Conservation (phyloP, 345 rosid genomes). For the Rhizophora apiculata region DNA sequence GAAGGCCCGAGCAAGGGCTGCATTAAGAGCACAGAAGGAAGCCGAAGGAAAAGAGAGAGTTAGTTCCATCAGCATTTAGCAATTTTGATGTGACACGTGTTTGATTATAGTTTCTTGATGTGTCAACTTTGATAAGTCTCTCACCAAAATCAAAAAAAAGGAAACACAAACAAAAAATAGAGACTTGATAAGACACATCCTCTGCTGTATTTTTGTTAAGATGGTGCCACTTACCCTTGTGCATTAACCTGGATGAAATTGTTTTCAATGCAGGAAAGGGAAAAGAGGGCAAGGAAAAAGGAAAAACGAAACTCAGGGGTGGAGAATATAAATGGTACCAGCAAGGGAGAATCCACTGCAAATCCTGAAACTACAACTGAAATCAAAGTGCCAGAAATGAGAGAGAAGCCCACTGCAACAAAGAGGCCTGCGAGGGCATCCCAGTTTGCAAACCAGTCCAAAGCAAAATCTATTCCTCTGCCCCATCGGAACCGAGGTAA, state of each 20-base stretch:
- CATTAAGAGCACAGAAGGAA: slow-evolving; percentile 62
- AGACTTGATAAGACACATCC: neutral
- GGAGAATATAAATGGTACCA: slow-evolving; percentile 23
- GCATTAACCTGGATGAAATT: neutral
- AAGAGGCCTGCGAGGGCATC: slow-evolving; percentile 44
- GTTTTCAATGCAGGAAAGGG: slow-evolving; percentile 56
- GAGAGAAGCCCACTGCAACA: slow-evolving; percentile 26
- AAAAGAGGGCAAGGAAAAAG: slow-evolving; percentile 76
- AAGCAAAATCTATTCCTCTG: slow-evolving; percentile 56
- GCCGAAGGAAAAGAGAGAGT: slow-evolving; percentile 80
- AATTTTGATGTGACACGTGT: neutral
- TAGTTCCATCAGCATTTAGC: slow-evolving; percentile 8
- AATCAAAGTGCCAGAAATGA: slow-evolving; percentile 37
- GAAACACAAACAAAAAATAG: neutral
- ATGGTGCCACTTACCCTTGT: neutral
- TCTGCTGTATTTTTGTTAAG: neutral
- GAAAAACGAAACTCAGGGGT: slow-evolving; percentile 41
- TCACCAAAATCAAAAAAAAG: too few relatives aligned
- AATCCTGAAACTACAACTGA: slow-evolving; percentile 34
- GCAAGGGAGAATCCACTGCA: slow-evolving; percentile 30
- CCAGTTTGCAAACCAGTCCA: slow-evolving; percentile 54
- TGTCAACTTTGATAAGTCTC: too few relatives aligned
- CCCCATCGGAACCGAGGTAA: slow-evolving; percentile 67
- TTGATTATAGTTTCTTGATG: neutral
- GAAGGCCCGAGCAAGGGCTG: slow-evolving; percentile 74